Evolutionary conservation across 2,329 filamentous ascomycete genomes (phyloP).

Genomic region (Aspergillus tanneri): DNA sequence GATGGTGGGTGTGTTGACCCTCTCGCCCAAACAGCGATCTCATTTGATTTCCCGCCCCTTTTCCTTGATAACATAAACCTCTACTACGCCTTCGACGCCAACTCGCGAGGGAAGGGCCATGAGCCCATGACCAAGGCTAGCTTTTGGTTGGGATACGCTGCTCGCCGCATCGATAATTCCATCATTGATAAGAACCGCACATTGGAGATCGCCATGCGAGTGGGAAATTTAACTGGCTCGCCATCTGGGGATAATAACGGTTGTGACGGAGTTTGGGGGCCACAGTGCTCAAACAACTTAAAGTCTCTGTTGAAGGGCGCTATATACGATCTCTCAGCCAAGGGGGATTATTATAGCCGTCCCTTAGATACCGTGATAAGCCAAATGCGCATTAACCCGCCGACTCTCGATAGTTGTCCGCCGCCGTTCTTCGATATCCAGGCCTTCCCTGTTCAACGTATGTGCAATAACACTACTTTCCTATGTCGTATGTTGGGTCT

Average conservation of each 20-base stretch:
- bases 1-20: constrained; percentile 38
- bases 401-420: constrained; percentile 29
- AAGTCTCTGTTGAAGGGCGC: constrained; percentile 27
- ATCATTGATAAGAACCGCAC: constrained; percentile 35
- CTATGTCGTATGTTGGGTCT: not conserved
- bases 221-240: constrained; percentile 39
- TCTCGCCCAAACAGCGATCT: constrained; percentile 38
- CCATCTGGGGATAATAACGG: constrained; percentile 37
- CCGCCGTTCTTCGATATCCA: constrained; percentile 35
- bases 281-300: constrained; percentile 32
- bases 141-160: constrained; percentile 39
- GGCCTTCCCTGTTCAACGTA: constrained; percentile 35
- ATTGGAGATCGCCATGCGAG: constrained; percentile 36
- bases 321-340: constrained; percentile 29
- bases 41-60: constrained; percentile 35
- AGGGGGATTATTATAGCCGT: constrained; percentile 27
- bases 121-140: constrained; percentile 38
- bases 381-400: constrained; percentile 27
- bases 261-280: constrained; percentile 40
- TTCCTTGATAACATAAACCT: constrained; percentile 34
- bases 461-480: constrained; percentile 9
- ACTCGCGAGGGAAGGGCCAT: constrained; percentile 29
- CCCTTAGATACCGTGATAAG: constrained; percentile 32
- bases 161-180: constrained; percentile 25
- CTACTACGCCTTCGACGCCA: constrained; percentile 39